These are phyloP conservation scores for Astragalus glycyphyllos DNA, from an alignment of 306 rosid genomes.

Conservation along the genomic window DNA sequence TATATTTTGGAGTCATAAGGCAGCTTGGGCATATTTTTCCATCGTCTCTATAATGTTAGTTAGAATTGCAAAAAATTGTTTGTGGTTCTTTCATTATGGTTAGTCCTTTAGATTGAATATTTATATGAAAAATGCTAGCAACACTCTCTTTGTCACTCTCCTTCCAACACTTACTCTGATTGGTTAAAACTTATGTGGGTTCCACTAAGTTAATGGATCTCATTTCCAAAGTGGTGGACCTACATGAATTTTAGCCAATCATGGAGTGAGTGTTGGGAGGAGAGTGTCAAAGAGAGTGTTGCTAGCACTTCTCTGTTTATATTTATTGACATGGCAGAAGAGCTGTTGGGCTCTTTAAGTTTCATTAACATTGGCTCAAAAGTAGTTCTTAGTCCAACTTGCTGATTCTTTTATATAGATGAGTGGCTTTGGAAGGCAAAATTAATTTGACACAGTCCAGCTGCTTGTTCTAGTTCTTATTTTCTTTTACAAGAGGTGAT, in stretches of 20 bases:
- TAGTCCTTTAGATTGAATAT: conserved; percentile 30
- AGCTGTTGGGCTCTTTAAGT: conserved; percentile 3
- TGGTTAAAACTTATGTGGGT: too few relatives aligned
- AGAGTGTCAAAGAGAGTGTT: too few relatives aligned
- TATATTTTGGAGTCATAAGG: conserved; percentile 24
- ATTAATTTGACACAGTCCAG: not conserved
- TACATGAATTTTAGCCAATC: too few relatives aligned
- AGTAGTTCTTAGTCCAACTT: conserved; percentile 30
- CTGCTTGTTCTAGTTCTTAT: conserved; percentile 6
- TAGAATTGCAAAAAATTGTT: not conserved
- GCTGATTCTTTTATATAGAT: conserved; percentile 14
- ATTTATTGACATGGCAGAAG: not conserved
- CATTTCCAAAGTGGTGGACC: too few relatives aligned
- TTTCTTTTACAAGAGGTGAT: conserved; percentile 18
- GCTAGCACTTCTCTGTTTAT: too few relatives aligned
- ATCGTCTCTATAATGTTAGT: conserved; percentile 19
- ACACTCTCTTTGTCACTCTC: too few relatives aligned
- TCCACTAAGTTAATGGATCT: too few relatives aligned
- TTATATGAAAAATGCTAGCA: too few relatives aligned
- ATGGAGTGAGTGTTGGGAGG: too few relatives aligned
- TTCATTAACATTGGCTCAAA: not conserved
- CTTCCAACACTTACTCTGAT: too few relatives aligned
- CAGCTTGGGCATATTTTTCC: conserved; percentile 18
- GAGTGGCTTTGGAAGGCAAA: conserved; percentile 23
- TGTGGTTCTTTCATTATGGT: conserved; percentile 32